phyloP scores from a whole-genome alignment of 352 stramenopile species.

The Phytophthora rubi region DNA sequence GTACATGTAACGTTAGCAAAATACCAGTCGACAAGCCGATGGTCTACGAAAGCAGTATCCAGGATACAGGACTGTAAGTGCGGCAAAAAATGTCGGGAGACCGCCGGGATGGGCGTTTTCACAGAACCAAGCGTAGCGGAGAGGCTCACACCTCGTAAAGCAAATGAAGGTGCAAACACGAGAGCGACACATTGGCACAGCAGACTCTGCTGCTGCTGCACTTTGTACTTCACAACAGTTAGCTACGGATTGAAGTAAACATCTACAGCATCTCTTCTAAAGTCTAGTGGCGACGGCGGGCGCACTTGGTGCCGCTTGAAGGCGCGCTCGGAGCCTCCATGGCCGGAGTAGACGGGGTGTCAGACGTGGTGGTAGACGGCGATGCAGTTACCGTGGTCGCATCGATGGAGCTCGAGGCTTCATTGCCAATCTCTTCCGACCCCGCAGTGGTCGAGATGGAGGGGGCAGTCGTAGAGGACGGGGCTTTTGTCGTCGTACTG shows the following conservation, averaged over 20 bases:
- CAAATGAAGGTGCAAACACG: background rate
- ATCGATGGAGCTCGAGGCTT: conserved; percentile 15
- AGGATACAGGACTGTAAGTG: too few relatives aligned
- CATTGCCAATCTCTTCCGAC: conserved; percentile 10
- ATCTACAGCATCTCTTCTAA: background rate
- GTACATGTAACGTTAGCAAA: too few relatives aligned
- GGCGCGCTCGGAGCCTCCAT: conserved; percentile 22
- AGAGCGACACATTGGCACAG: background rate
- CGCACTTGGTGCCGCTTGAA: conserved; percentile 27
- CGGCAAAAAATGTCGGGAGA: too few relatives aligned
- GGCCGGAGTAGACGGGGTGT: conserved; percentile 1
- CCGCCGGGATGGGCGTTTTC: too few relatives aligned
- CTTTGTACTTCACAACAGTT: conserved; percentile 12
- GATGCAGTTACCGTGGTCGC: background rate
- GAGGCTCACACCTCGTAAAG: background rate
- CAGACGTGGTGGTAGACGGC: background rate
- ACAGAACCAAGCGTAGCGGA: background rate
- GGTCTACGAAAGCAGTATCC: too few relatives aligned
- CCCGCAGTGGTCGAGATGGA: conserved; percentile 6
- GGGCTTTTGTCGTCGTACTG: conserved; percentile 12
- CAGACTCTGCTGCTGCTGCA: background rate
- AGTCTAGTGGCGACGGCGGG: conserved; percentile 30
- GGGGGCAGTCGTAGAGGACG: conserved; percentile 9
- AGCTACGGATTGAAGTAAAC: background rate
- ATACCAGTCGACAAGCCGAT: too few relatives aligned